phyloP scores from a whole-genome alignment of 768 basidiomycete genomes.

The Tricholomella constricta region DNA sequence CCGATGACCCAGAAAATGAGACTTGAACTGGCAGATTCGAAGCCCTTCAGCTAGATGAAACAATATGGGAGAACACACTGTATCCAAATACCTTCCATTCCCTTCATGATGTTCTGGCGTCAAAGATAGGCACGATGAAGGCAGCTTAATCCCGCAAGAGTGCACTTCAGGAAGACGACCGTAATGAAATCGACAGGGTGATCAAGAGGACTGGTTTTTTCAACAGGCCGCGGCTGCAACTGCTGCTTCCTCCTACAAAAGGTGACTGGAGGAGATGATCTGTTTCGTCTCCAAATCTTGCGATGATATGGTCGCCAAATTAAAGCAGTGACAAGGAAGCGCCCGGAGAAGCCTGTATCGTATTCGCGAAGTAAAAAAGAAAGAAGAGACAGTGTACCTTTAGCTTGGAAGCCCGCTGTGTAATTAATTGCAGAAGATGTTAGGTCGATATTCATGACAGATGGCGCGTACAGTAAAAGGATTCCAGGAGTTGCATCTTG shows the following conservation, averaged over 20 bases:
- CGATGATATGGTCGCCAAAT: constrained; percentile 16
- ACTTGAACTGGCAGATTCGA: constrained; percentile 40
- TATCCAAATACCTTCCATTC: constrained; percentile 45
- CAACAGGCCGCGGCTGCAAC: constrained; percentile 31
- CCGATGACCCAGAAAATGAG: constrained; percentile 45
- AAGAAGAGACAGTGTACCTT: too few relatives aligned
- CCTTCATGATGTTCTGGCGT: constrained; percentile 35
- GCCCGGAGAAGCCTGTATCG: not conserved
- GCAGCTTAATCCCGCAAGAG: too few relatives aligned
- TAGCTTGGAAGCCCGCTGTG: too few relatives aligned
- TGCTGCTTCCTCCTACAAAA: constrained; percentile 29
- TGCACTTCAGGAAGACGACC: constrained; percentile 14
- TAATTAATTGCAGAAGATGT: not conserved
- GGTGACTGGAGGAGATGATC: constrained; percentile 15
- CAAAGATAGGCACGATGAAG: not conserved
- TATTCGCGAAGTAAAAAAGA: too few relatives aligned
- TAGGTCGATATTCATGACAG: not conserved
- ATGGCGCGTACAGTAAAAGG: too few relatives aligned
- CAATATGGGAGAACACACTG: constrained; percentile 38
- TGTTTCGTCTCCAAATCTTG: constrained; percentile 9
- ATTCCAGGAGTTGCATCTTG: not conserved
- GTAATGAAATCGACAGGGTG: constrained; percentile 33
- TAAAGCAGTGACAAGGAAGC: not conserved
- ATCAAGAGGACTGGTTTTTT: constrained; percentile 36
- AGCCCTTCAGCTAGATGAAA: constrained; percentile 34